A percentile compares a stretch with the other conserved stretches of the same genome.
Conservation (phyloP, 2,329 filamentous ascomycete genomes). For the Neopestalotiopsis clavispora region DNA sequence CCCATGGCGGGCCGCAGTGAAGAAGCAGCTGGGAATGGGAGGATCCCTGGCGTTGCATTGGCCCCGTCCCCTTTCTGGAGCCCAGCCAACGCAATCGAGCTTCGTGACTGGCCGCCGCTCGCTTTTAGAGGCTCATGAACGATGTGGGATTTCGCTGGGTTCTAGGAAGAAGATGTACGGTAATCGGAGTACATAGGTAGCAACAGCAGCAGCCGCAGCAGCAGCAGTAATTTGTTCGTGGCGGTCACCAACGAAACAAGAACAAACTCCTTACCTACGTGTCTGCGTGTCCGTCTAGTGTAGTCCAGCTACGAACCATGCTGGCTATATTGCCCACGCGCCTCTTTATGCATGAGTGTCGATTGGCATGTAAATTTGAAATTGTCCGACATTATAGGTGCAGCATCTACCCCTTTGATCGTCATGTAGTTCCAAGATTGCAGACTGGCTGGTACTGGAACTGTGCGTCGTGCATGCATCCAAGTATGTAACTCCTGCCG, state of each 20-base stretch:
- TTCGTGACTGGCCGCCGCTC: neutral
- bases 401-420: neutral
- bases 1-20: constrained; percentile 10
- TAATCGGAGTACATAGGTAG: no score
- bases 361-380: neutral
- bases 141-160: neutral
- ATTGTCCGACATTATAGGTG: neutral
- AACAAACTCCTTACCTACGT: neutral
- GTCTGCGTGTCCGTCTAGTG: neutral
- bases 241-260: neutral
- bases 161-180: neutral
- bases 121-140: neutral
- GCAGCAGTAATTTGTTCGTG: neutral
- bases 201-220: neutral
- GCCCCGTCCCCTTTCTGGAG: constrained; percentile 1
- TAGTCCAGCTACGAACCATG: neutral
- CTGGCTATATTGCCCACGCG: neutral
- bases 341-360: neutral
- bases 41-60: neutral
- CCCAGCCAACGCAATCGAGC: neutral
- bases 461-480: neutral
- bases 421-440: neutral
- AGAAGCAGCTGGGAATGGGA: neutral
- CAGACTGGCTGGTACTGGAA: neutral
- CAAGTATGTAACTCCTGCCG: neutral